phyloP scores from a whole-genome alignment of 2,329 filamentous ascomycete species.

The Sordariomycetes sp. region DNA sequence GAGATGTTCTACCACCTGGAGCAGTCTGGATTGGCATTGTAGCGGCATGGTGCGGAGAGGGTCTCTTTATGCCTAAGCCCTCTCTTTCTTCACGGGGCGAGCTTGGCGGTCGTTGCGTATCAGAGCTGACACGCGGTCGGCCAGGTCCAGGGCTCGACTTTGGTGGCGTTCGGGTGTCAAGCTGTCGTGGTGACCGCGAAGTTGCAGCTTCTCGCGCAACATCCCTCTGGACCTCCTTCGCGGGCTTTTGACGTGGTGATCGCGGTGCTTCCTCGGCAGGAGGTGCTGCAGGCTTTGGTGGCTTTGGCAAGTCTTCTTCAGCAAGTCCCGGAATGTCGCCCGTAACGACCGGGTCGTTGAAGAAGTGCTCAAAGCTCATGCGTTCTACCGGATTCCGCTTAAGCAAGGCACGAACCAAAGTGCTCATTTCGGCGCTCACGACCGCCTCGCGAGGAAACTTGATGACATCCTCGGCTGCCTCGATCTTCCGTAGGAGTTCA shows the following conservation, averaged over 20 bases:
- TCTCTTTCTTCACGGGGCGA: constrained; percentile 37
- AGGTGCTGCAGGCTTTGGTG: constrained; percentile 6
- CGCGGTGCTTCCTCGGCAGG: no score
- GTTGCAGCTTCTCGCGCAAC: not conserved
- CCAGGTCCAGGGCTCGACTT: not conserved
- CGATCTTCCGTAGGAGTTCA: constrained; percentile 85
- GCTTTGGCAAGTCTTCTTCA: constrained; percentile 59
- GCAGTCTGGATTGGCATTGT: constrained; percentile 37
- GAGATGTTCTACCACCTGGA: constrained; percentile 11
- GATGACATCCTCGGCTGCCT: constrained; percentile 78
- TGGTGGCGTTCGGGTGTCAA: not conserved
- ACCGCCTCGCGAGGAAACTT: constrained; percentile 66
- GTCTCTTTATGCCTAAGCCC: constrained; percentile 43
- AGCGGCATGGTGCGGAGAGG: constrained; percentile 33
- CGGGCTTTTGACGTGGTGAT: no score
- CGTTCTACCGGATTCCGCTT: constrained; percentile 81
- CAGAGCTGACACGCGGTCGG: not conserved
- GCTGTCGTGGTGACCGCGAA: no score
- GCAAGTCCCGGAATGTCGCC: constrained; percentile 72
- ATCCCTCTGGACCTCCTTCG: constrained; percentile 5
- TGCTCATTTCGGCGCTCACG: constrained; percentile 69
- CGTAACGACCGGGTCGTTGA: constrained; percentile 63
- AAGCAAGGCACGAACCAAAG: constrained; percentile 68
- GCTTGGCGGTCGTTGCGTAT: constrained; percentile 14
- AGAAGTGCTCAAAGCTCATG: constrained; percentile 80